A percentile compares a stretch with the other conserved stretches of the same genome.
Evolutionary conservation across 1,139 yeast genomes (phyloP).

Genomic region (Kurtzmaniella quercitrusa): DNA sequence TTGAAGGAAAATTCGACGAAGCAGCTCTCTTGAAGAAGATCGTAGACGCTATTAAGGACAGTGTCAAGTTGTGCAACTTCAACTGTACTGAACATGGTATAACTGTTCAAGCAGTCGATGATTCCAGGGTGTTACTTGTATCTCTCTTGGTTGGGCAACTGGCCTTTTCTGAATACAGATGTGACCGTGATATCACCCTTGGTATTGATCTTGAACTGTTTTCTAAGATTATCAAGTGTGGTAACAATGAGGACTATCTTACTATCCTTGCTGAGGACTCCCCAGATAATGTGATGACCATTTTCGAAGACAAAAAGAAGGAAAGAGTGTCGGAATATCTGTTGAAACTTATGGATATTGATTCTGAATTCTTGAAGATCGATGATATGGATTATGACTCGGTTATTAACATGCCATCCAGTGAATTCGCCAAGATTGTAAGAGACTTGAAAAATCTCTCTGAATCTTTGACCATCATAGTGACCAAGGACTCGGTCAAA

Average conservation of each 20-base stretch:
- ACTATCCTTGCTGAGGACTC: slow-evolving; percentile 89
- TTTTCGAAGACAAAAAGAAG: slow-evolving; percentile 86
- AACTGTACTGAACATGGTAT: slow-evolving; percentile 94
- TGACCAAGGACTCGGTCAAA: slow-evolving; percentile 89
- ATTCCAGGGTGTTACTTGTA: slow-evolving; percentile 90
- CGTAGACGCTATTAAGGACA: slow-evolving; percentile 88
- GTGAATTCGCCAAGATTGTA: slow-evolving; percentile 84
- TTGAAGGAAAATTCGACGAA: slow-evolving; percentile 95
- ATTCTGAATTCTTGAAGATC: slow-evolving; percentile 87
- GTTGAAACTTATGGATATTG: slow-evolving; percentile 92
- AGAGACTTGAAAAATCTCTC: slow-evolving; percentile 83
- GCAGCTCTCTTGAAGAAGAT: slow-evolving; percentile 89
- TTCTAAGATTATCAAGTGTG: slow-evolving; percentile 85
- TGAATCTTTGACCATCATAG: slow-evolving; percentile 81
- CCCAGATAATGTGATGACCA: slow-evolving; percentile 76
- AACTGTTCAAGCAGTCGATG: slow-evolving; percentile 96
- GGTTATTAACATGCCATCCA: slow-evolving; percentile 80
- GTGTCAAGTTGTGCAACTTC: slow-evolving; percentile 92
- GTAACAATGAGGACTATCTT: slow-evolving; percentile 83
- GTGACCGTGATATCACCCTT: slow-evolving; percentile 89
- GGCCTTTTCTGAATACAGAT: slow-evolving; percentile 90
- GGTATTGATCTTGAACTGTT: slow-evolving; percentile 88
- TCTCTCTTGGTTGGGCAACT: slow-evolving; percentile 84
- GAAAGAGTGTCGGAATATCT: slow-evolving; percentile 92
- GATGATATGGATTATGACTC: slow-evolving; percentile 93